Evolutionary conservation across 106 monocot genomes (phyloP), one percentile per base, ranked within the genome.

Genomic region (Dendrobium catenatum): DNA sequence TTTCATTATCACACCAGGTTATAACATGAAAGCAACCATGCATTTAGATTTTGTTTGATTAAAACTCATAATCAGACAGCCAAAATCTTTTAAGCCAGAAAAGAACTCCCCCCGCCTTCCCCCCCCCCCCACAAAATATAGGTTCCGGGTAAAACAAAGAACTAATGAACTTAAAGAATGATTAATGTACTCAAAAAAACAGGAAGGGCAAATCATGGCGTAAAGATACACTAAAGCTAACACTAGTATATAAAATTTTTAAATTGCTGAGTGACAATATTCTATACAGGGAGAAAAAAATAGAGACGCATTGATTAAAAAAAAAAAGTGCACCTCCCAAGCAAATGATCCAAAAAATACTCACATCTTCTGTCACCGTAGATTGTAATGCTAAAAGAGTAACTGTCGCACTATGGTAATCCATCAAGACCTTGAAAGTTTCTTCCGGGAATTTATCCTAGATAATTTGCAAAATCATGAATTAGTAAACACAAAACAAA

Each of bases 371-470:
- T 77, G 91, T 90, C 18, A 91, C 86, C 76, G 93, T 91, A 84
- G 91, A 64, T 85, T 88, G 86, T 37, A 96, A 81, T 46, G 96
- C 91, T 81, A 96, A 83, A 27, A 96, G 84, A 80, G 86, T 84
- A 76, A 96, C 93, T 4, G 88, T 96, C 29, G 93, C 85, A 43
- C 82, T 78, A 79, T 93, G 96, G 59, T 96, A 96, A 83, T 93
- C 91, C 79, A 77, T 83, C 76, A 96, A 77, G 73, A 85, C 80
- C 85, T 90, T 93, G 73, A 79, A 86, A 8, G 91, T 86, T 41
- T 91, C 79, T 81, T 84, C 89, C 59, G 89, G 84, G 47, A 96
- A n/a, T 81, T 93, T 96, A 79, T 93, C 91, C 96, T 96, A 90
- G 22, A 61, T n/a, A 55, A 79, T 9, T 74, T 9, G 16, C 54